Conservation (phyloP, 257 asterid genomes). For the Plantago elongata region DNA sequence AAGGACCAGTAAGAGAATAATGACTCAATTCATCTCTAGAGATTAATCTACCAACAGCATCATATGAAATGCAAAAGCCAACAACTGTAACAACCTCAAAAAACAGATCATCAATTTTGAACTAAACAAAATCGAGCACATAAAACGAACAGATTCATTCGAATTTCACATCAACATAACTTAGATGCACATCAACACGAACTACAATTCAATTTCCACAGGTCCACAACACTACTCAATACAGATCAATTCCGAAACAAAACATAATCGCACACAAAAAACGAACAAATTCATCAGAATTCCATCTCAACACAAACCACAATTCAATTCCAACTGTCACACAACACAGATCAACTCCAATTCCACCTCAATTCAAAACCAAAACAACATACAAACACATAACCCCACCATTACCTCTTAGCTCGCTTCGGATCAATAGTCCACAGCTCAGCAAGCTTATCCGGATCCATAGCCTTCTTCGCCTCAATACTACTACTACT, state of each 20-base stretch:
- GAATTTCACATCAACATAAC: slow-evolving; percentile 20
- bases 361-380: not conserved
- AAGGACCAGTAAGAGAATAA: too few relatives aligned
- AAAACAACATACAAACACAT: not conserved
- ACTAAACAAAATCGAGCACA: slow-evolving; percentile 18
- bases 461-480: slow-evolving; percentile 97
- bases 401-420: slow-evolving; percentile 60
- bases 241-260: slow-evolving; percentile 35
- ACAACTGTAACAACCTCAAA: slow-evolving; percentile 1
- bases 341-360: slow-evolving; percentile 6
- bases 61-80: slow-evolving; percentile 14
- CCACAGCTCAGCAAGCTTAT: slow-evolving; percentile 95
- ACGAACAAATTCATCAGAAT: slow-evolving; percentile 1
- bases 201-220: slow-evolving; percentile 2
- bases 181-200: not conserved
- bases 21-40: too few relatives aligned
- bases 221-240: not conserved
- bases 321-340: not conserved
- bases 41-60: not conserved
- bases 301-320: slow-evolving; percentile 20
- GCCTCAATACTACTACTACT: slow-evolving; percentile 66
- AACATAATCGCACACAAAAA: slow-evolving; percentile 8
- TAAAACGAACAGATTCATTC: too few relatives aligned
- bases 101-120: slow-evolving; percentile 30
- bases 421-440: slow-evolving; percentile 94